Evolutionary conservation across 345 rosid species (phyloP), one percentile per base, ranked within the genome.

Genomic region (Populus deltoides): DNA sequence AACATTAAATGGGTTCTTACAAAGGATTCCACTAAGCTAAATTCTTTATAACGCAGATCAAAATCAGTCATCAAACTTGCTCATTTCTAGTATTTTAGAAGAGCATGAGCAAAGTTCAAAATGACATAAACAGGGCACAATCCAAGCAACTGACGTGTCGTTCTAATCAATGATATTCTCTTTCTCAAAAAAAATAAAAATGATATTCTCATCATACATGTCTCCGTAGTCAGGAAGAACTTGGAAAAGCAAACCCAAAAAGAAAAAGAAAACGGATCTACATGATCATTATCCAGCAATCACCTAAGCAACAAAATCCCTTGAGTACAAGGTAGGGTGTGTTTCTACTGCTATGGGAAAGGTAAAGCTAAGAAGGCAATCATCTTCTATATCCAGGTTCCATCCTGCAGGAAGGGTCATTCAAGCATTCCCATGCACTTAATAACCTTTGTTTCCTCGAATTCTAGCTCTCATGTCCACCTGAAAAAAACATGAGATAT

Each of bases 391-490:
- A 57, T 57, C 27, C 62, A 22, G 27, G 62, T 8, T 57, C 62
- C 62, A n/a, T 8, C 62, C 62, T 59, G 29, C 27, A 59, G 65
- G 63, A 67, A 31, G 41, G 22, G 2, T 8, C 70, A 7, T 31
- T 67, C 70, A 67, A 38, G 15, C 27, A 29, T 17, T 31, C 36
- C 49, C 57, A 49, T 12, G 41, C 36, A 13, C 17, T 86, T 85
- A 93, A 82, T 95, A 95, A 62, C 97, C 99, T 80, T 93, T 93
- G 92, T 93, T 95, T 82, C 99, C 99, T 49, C 94, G 92, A 55
- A 93, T 95, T 86, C 99, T 86, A 43, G 98, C 97, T 86, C 98
- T 90, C 99, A 93, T 95, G 84, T 95, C 99, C 84, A 93, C 96
- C 95, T 95, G 84, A 63, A 66, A 29, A 41, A 41, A 74, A 3